Conservation (phyloP, 1,284 basidiomycete genomes). For the Pterulicium gracile region DNA sequence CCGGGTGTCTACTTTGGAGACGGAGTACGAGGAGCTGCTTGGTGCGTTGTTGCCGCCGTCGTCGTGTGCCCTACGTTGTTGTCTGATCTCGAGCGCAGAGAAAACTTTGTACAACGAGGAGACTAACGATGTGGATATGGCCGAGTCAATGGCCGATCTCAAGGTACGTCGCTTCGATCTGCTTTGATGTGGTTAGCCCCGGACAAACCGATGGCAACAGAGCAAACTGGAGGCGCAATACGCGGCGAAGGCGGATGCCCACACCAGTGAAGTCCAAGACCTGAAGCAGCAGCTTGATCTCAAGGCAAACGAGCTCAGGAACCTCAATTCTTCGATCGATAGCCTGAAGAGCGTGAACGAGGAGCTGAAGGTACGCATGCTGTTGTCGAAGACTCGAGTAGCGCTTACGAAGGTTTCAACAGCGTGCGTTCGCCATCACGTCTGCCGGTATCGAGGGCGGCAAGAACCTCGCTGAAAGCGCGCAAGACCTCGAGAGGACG, state of each 20-base stretch:
- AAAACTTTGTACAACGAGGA: constrained; percentile 81
- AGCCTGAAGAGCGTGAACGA: constrained; percentile 95
- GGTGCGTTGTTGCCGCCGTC: constrained; percentile 57
- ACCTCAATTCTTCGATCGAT: constrained; percentile 81
- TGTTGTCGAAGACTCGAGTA: constrained; percentile 10
- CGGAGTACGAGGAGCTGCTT: constrained; percentile 93
- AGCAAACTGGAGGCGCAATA: constrained; percentile 93
- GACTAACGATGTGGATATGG: constrained; percentile 67
- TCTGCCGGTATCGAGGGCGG: constrained; percentile 95
- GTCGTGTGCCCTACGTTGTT: constrained; percentile 10
- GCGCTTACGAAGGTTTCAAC: constrained; percentile 11
- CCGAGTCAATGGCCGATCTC: constrained; percentile 79
- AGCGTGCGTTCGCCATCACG: constrained; percentile 95
- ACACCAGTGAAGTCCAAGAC: constrained; percentile 79
- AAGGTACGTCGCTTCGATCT: constrained; percentile 48
- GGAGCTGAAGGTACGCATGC: constrained; percentile 77
- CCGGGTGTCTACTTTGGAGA: constrained; percentile 73
- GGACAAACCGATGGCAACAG: constrained; percentile 32
- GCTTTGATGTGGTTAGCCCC: constrained; percentile 10
- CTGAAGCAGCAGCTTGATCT: constrained; percentile 89
- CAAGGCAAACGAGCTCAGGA: constrained; percentile 78
- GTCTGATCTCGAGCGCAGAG: constrained; percentile 32
- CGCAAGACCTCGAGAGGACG: constrained; percentile 93
- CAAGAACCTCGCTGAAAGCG: constrained; percentile 92
- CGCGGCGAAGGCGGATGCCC: constrained; percentile 83